A percentile compares a stretch with the other conserved stretches of the same genome.
phyloP scores from a whole-genome alignment of 495 filamentous ascomycete species.

The Parmelia sp. region DNA sequence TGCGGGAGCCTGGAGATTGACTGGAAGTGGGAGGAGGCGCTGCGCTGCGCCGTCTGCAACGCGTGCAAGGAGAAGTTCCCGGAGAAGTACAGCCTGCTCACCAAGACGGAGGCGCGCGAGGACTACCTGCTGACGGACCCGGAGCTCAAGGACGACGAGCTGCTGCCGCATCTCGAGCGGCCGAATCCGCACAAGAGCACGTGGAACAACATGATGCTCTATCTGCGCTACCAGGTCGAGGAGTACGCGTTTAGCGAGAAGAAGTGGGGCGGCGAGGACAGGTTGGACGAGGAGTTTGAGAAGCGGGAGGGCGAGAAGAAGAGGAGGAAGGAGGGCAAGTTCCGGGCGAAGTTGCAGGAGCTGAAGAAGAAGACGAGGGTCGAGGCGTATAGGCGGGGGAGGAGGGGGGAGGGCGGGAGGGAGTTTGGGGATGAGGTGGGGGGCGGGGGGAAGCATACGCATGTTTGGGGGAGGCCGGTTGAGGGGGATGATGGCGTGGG shows the following conservation, averaged over 20 bases:
- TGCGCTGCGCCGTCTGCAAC: slow-evolving; percentile 63
- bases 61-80: slow-evolving; percentile 79
- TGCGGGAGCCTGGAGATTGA: slow-evolving; percentile 83
- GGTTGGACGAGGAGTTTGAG: slow-evolving; percentile 84
- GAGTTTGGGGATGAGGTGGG: slow-evolving; percentile 73
- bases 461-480: slow-evolving; percentile 82
- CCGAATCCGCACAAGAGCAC: slow-evolving; percentile 94
- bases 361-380: slow-evolving; percentile 90
- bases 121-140: slow-evolving; percentile 94
- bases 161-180: slow-evolving; percentile 78
- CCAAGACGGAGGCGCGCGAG: slow-evolving; percentile 92
- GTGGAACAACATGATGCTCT: slow-evolving; percentile 99
- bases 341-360: slow-evolving; percentile 78
- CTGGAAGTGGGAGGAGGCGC: slow-evolving; percentile 84
- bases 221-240: slow-evolving; percentile 87
- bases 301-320: slow-evolving; percentile 76
- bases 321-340: slow-evolving; percentile 81
- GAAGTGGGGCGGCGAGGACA: slow-evolving; percentile 81
- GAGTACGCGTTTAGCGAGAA: slow-evolving; percentile 72
- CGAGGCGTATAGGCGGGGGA: slow-evolving; percentile 73
- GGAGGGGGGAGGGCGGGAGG: slow-evolving; percentile 42
- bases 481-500: slow-evolving; percentile 74
- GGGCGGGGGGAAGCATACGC: slow-evolving; percentile 66
- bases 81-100: slow-evolving; percentile 88
- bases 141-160: slow-evolving; percentile 73